Conservation (phyloP, 1,139 yeast genomes). For the Entelexis paramagnoliae region DNA sequence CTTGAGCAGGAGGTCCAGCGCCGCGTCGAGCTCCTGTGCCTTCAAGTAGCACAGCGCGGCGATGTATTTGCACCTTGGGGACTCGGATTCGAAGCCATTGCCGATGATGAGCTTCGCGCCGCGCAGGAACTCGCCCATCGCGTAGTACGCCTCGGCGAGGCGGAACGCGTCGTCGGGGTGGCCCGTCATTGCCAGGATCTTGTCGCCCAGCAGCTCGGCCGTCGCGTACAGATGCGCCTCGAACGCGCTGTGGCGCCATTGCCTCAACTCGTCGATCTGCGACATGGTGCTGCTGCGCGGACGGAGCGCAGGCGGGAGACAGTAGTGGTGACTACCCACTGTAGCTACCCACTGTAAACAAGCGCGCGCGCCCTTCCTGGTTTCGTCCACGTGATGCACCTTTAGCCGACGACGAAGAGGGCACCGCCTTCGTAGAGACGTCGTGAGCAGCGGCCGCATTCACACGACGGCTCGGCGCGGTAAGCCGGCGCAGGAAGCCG, state of each 20-base stretch:
- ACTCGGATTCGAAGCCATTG: conserved; percentile 35
- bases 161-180: conserved; percentile 95
- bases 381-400: too few species aligned
- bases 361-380: too few species aligned
- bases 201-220: conserved; percentile 88
- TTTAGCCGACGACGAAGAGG: too few species aligned
- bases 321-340: too few species aligned
- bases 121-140: conserved; percentile 63
- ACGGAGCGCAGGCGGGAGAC: not conserved
- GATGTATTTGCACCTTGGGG: conserved; percentile 70
- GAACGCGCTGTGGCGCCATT: conserved; percentile 91
- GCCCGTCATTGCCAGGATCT: conserved; percentile 64
- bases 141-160: conserved; percentile 83
- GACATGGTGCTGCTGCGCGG: conserved; percentile 28
- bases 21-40: conserved; percentile 77
- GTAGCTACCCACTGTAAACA: not conserved
- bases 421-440: too few species aligned
- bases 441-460: too few species aligned
- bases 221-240: conserved; percentile 88
- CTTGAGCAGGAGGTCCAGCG: conserved; percentile 59
- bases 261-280: conserved; percentile 73
- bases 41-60: conserved; percentile 56
- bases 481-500: too few species aligned
- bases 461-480: too few species aligned
- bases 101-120: conserved; percentile 54